A percentile compares a stretch with the other conserved stretches of the same genome.
Evolutionary conservation across 164 flowering plant genomes (phyloP).

Genomic region (Sedum album): DNA sequence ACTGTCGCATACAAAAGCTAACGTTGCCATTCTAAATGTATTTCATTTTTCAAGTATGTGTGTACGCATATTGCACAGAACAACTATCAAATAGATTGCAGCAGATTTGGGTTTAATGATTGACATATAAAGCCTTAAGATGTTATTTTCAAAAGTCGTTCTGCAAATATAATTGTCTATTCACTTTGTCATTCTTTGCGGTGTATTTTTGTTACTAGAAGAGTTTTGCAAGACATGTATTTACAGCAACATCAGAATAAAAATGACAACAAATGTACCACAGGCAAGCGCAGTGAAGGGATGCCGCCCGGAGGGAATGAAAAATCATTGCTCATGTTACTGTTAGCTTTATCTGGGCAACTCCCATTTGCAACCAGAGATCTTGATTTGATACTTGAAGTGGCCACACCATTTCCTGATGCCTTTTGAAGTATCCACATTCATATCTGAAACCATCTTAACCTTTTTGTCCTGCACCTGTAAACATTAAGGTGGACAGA

Average conservation of each 20-base stretch:
- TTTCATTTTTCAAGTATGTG: background rate
- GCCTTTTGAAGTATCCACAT: constrained; percentile 64
- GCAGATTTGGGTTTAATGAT: background rate
- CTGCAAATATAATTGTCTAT: background rate
- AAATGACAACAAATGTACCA: constrained; percentile 38
- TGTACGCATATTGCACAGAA: no score
- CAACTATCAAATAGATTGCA: background rate
- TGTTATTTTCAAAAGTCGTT: background rate
- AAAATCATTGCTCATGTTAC: constrained; percentile 43
- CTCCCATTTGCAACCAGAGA: constrained; percentile 70
- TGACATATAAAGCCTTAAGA: background rate
- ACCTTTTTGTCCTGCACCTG: constrained; percentile 99
- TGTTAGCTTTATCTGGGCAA: constrained; percentile 35
- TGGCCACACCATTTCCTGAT: constrained; percentile 64
- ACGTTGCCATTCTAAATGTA: background rate
- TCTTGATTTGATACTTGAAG: constrained; percentile 51
- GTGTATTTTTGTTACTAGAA: background rate
- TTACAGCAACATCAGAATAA: constrained; percentile 7
- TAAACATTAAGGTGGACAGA: constrained; percentile 14
- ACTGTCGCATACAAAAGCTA: background rate
- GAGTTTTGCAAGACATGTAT: background rate
- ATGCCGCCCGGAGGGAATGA: constrained; percentile 74
- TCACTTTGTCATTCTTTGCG: no score
- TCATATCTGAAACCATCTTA: constrained; percentile 81
- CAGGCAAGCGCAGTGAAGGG: constrained; percentile 74